phyloP scores from a whole-genome alignment of 148 eudicot genomes.

The Polygonum maritimum region DNA sequence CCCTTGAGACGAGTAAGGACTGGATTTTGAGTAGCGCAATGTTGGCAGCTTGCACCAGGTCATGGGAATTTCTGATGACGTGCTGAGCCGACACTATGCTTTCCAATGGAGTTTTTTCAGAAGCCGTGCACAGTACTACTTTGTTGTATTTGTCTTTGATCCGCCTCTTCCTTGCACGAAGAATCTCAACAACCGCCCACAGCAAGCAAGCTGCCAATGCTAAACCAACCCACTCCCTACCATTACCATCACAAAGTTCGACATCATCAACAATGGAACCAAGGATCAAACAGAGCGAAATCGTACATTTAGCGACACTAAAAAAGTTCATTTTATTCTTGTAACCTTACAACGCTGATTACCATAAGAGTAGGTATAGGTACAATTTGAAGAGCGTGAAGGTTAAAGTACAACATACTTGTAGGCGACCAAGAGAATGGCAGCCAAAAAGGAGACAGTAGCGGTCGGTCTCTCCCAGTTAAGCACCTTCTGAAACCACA shows the following conservation, averaged over 20 bases:
- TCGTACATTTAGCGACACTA: neutral
- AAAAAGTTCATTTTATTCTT: neutral
- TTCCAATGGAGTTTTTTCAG: slow-evolving; percentile 65
- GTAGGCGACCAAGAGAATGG: slow-evolving; percentile 41
- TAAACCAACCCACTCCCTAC: slow-evolving; percentile 79
- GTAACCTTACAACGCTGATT: neutral
- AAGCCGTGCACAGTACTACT: slow-evolving; percentile 52
- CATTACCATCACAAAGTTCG: neutral
- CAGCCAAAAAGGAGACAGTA: slow-evolving; percentile 23
- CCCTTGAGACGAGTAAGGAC: slow-evolving; percentile 51
- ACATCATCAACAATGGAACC: neutral
- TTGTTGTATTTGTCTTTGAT: slow-evolving; percentile 28
- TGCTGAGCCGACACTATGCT: slow-evolving; percentile 84
- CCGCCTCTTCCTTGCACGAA: slow-evolving; percentile 28
- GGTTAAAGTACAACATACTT: slow-evolving; percentile 33
- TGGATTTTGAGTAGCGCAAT: slow-evolving; percentile 57
- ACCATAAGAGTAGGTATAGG: neutral
- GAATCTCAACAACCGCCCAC: slow-evolving; percentile 46
- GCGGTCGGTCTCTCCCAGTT: slow-evolving; percentile 52
- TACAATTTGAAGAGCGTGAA: neutral
- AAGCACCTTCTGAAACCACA: slow-evolving; percentile 41
- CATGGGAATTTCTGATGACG: slow-evolving; percentile 50
- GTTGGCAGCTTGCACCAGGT: slow-evolving; percentile 48
- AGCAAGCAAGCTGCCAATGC: slow-evolving; percentile 51
- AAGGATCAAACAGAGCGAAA: neutral